Percentiles rank a stretch among this genome's conserved stretches.
Conservation (phyloP, 768 basidiomycete species). For the Termitomyces sp. region DNA sequence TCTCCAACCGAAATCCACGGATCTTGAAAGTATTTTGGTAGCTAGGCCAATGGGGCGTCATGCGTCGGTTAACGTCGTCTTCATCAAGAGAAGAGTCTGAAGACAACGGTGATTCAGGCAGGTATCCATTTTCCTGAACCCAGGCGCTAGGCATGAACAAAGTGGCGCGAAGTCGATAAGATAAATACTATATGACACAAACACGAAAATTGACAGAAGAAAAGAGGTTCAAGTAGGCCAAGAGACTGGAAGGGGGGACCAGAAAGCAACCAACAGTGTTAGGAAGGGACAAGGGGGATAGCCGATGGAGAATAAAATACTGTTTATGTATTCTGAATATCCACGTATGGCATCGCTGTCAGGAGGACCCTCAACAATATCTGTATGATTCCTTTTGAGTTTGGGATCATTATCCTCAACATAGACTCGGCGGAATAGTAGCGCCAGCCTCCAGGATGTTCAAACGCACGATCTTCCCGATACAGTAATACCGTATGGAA, state of each 20-base stretch:
- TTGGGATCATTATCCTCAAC: constrained; percentile 28
- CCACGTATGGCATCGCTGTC: constrained; percentile 18
- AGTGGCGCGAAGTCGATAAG: not conserved
- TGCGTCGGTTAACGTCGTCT: constrained; percentile 57
- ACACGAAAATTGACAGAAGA: not conserved
- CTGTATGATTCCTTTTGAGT: constrained; percentile 22
- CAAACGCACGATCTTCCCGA: constrained; percentile 31
- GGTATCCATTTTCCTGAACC: constrained; percentile 20
- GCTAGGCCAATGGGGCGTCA: constrained; percentile 59
- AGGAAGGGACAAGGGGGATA: not conserved
- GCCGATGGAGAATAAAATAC: constrained; percentile 5
- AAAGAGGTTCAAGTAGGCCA: not conserved
- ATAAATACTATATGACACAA: not conserved
- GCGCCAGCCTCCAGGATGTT: constrained; percentile 17
- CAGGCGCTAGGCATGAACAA: constrained; percentile 19
- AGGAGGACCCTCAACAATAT: constrained; percentile 22
- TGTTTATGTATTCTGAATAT: constrained; percentile 15
- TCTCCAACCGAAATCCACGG: constrained; percentile 65
- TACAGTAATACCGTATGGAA: constrained; percentile 26
- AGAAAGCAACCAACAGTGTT: not conserved
- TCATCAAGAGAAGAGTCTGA: constrained; percentile 52
- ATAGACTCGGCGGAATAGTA: constrained; percentile 29
- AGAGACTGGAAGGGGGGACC: not conserved
- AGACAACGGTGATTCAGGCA: constrained; percentile 38
- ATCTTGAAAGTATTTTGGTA: constrained; percentile 45